phyloP scores from a whole-genome alignment of 768 basidiomycete genomes.

The Trametes coccinea region DNA sequence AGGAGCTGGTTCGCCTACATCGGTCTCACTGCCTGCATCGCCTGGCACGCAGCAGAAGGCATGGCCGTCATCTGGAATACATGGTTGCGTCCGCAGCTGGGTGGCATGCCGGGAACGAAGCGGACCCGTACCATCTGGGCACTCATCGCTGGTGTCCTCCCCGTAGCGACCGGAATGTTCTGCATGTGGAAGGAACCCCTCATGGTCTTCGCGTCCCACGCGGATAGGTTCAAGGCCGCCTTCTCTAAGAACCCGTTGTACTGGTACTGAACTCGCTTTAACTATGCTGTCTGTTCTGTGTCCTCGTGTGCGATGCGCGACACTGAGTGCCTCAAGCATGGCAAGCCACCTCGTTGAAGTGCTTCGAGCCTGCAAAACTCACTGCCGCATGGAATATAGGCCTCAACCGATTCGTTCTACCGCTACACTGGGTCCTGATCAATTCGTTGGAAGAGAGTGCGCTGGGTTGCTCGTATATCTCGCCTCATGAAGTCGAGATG shows the following conservation, averaged over 20 bases:
- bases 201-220: conserved; percentile 53
- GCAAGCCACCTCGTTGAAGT: too few relatives aligned
- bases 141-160: conserved; percentile 43
- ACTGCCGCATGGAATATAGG: too few relatives aligned
- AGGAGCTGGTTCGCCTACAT: conserved; percentile 63
- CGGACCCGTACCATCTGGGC: conserved; percentile 35
- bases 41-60: conserved; percentile 68
- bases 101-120: conserved; percentile 29
- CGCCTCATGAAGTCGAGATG: too few relatives aligned
- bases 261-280: conserved; percentile 34
- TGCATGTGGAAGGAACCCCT: conserved; percentile 56
- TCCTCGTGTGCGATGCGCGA: not conserved
- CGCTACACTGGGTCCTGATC: too few relatives aligned
- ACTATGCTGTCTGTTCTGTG: not conserved
- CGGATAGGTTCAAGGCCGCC: conserved; percentile 51
- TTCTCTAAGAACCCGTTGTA: conserved; percentile 50
- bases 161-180: conserved; percentile 58
- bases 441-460: too few relatives aligned
- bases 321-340: too few relatives aligned
- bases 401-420: too few relatives aligned
- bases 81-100: conserved; percentile 39
- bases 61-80: conserved; percentile 50
- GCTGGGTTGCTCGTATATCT: too few relatives aligned
- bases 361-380: too few relatives aligned
- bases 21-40: conserved; percentile 55